Percentiles rank a stretch among this genome's conserved stretches.
phyloP scores from a whole-genome alignment of 768 basidiomycete genomes.

The Pleurotus djamor region DNA sequence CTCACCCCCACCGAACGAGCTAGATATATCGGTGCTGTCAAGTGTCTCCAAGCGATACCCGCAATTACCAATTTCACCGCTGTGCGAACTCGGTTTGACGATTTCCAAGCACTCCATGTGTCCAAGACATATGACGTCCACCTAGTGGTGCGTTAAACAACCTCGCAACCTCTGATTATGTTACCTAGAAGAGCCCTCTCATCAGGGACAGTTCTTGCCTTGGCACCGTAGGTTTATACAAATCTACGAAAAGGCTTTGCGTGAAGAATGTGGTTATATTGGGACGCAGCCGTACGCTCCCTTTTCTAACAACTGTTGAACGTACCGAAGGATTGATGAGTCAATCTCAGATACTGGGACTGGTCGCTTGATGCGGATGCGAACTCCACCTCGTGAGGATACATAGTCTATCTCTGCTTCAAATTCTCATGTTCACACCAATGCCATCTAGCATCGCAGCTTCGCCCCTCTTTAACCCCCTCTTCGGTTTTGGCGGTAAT shows the following conservation, averaged over 20 bases:
- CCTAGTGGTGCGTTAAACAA: constrained; percentile 24
- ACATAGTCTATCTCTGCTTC: no score
- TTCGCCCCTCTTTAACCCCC: constrained; percentile 31
- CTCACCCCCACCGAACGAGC: neutral
- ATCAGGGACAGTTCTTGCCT: constrained; percentile 31
- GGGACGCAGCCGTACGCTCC: constrained; percentile 28
- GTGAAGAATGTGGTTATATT: constrained; percentile 29
- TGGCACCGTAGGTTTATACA: constrained; percentile 32
- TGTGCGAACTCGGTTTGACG: constrained; percentile 32
- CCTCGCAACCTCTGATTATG: neutral
- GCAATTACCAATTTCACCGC: constrained; percentile 15
- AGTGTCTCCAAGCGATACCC: constrained; percentile 20
- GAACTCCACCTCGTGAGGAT: no score
- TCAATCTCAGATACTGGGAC: constrained; percentile 33
- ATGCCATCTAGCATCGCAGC: neutral
- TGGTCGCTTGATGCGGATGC: constrained; percentile 32
- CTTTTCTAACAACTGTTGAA: neutral
- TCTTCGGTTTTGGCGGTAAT: constrained; percentile 34
- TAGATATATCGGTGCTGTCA: constrained; percentile 8
- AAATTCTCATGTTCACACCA: no score
- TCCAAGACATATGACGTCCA: constrained; percentile 25
- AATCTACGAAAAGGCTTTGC: constrained; percentile 28
- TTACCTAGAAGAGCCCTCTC: neutral
- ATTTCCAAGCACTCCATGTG: constrained; percentile 35
- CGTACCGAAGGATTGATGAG: neutral